Percentiles rank a stretch among this genome's conserved stretches.
These are phyloP conservation scores for Eudorina sp. DNA, from an alignment of 139 green algal genomes.

Conservation along the genomic window DNA sequence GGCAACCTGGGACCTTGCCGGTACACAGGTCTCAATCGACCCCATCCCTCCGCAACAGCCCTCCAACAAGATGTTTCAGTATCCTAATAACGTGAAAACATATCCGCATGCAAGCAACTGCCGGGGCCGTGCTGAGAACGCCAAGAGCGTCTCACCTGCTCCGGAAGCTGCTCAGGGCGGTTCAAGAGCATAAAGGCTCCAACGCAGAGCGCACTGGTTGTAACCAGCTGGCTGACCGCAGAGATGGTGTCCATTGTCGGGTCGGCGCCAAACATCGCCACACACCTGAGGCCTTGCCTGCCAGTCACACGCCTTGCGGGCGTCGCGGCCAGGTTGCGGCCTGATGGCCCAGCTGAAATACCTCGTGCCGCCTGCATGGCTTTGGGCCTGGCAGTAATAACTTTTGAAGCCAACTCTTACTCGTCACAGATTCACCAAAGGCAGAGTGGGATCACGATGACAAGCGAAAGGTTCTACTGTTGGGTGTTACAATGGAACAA, in stretches of 20 bases:
- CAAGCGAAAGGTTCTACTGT: no score
- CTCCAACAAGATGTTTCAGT: no score
- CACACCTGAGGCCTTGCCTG: not conserved
- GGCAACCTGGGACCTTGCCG: no score
- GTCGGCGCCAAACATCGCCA: slow-evolving; percentile 1
- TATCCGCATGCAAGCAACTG: no score
- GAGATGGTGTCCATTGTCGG: slow-evolving; percentile 8
- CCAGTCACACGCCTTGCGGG: not conserved
- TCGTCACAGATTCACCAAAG: not conserved
- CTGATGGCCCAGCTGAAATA: slow-evolving; percentile 2
- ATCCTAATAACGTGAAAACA: no score
- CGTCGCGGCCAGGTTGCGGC: not conserved
- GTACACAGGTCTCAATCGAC: no score
- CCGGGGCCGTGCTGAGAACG: not conserved
- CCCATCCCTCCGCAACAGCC: no score
- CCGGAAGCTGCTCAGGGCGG: not conserved
- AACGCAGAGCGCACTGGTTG: slow-evolving; percentile 1
- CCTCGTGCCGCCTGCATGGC: slow-evolving; percentile 9
- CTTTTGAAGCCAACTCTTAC: no score
- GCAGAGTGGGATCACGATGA: not conserved
- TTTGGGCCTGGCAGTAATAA: not conserved
- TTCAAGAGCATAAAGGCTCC: slow-evolving; percentile 34
- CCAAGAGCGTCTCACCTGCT: slow-evolving; percentile 10
- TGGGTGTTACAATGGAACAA: no score
- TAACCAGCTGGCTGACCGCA: slow-evolving; percentile 19